These are phyloP conservation scores for Magnolia kwangsiensis DNA, from an alignment of 164 flowering plant species.

Conservation along the genomic window DNA sequence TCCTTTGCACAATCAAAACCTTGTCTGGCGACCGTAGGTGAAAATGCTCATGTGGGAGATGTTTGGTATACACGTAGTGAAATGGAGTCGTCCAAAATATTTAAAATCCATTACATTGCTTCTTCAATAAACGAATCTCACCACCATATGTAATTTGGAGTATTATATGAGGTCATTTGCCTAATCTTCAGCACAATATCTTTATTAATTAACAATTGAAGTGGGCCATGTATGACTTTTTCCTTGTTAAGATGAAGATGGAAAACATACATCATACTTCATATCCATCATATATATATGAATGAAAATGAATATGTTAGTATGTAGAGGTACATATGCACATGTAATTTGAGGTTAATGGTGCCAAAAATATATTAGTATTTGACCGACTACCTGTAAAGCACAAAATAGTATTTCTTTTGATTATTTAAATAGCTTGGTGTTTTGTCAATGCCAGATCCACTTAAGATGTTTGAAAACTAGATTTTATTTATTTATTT, in stretches of 20 bases:
- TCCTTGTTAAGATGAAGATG: neutral
- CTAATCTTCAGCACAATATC: neutral
- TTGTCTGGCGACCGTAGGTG: no score
- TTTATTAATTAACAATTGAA: no score
- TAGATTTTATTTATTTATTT: neutral
- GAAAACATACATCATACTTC: neutral
- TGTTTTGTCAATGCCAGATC: conserved; percentile 3
- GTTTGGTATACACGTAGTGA: no score
- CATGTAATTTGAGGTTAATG: neutral
- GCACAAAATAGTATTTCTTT: neutral
- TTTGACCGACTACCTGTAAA: neutral
- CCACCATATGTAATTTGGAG: neutral
- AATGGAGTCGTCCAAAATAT: neutral
- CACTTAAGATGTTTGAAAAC: neutral
- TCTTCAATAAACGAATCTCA: neutral
- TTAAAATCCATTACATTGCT: neutral
- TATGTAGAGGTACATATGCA: neutral
- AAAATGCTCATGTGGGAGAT: no score
- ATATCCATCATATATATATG: neutral
- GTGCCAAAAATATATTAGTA: conserved; percentile 6
- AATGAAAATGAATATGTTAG: neutral
- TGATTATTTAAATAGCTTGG: conserved; percentile 2
- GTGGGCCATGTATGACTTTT: neutral
- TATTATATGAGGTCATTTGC: neutral
- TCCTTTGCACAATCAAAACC: no score